Base-by-base conservation (phyloP, 192 early-diverging fungal species). In the Entophlyctis luteolus region DNA sequence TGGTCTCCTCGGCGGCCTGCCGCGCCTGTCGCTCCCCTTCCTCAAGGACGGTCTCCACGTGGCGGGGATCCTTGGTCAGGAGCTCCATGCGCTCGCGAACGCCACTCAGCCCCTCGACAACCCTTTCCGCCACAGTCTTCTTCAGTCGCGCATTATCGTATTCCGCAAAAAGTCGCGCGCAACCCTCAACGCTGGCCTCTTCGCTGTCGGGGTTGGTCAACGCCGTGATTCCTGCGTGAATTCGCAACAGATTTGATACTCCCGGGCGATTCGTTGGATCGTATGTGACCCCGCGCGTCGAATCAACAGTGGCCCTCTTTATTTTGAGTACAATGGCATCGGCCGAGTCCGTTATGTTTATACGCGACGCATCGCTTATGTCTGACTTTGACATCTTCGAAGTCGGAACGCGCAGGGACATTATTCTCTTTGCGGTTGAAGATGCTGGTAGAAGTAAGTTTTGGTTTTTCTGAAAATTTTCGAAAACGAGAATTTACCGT, bases 371-470 rank as follows among this genome's bases (percentile, higher is more conserved):
- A 27, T 88, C 87, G 4, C 77, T 82, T 2, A 83, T 74, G 47
- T 93, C 90, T 0, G 89, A 90, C 73, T 97, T 95, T 8, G 92
- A 93, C 95, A 95, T 97, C 70, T 95, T 95, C 39, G 71, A 62
- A 12, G 65, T 65, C 1, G 93, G 93, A 39, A 90, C 80, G 3
- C 85, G 79, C 12, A 97, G 75, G 1, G 93, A 95, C 90, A 94
- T 91, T 53, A 95, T 84, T 20, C 90, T 85, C 48, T 90, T 91
- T 16, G 85, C 84, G 1, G 72, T 54, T 29, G 63, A 63, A 59
- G 55, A 62, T 4, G 59, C 78, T 74, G 31, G 66, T 46, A 65
- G 49, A 37, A 23, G 48, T 14, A 75, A 20, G 3, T 12, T 27
- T 32, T 23, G 34, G 56, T 8, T 8, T 0, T 39, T 18, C 22